These are phyloP conservation scores for Pichia norvegensis DNA, from an alignment of 1,139 yeast species.

Conservation along the genomic window DNA sequence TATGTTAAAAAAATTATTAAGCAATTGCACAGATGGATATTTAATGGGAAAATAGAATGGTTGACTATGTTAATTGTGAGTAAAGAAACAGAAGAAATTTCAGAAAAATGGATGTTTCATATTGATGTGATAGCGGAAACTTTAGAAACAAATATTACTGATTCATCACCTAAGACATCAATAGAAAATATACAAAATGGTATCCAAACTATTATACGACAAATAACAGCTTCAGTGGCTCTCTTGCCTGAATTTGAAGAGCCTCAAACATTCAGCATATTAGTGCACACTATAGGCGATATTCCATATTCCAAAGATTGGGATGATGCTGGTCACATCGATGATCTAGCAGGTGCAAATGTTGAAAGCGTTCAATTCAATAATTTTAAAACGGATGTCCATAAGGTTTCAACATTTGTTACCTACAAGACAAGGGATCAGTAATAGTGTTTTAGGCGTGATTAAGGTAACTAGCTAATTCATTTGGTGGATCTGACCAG, in stretches of 20 bases:
- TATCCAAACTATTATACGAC: slow-evolving; percentile 79
- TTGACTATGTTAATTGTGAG: slow-evolving; percentile 67
- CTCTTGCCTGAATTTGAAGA: slow-evolving; percentile 64
- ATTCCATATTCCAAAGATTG: slow-evolving; percentile 75
- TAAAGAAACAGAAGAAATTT: slow-evolving; percentile 50
- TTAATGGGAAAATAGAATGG: slow-evolving; percentile 60
- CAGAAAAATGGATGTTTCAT: slow-evolving; percentile 85
- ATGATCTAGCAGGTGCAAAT: slow-evolving; percentile 41
- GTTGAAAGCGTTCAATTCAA: slow-evolving; percentile 66
- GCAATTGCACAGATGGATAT: slow-evolving; percentile 81
- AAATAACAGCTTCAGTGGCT: slow-evolving; percentile 81
- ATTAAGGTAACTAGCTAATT: slow-evolving; percentile 2
- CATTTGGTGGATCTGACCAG: slow-evolving; percentile 14
- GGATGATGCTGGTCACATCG: slow-evolving; percentile 44
- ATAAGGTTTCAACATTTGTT: slow-evolving; percentile 69
- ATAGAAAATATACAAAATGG: slow-evolving; percentile 55
- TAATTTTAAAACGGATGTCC: slow-evolving; percentile 60
- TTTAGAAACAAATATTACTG: not conserved
- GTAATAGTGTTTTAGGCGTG: not conserved
- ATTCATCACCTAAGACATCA: slow-evolving; percentile 1
- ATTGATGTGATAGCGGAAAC: slow-evolving; percentile 34
- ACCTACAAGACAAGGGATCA: slow-evolving; percentile 41
- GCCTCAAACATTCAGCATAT: slow-evolving; percentile 73
- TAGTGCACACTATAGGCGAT: slow-evolving; percentile 74
- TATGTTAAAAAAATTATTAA: slow-evolving; percentile 62